These are phyloP conservation scores for Neurospora sublineolata DNA, from an alignment of 495 filamentous ascomycete genomes.

Conservation along the genomic window DNA sequence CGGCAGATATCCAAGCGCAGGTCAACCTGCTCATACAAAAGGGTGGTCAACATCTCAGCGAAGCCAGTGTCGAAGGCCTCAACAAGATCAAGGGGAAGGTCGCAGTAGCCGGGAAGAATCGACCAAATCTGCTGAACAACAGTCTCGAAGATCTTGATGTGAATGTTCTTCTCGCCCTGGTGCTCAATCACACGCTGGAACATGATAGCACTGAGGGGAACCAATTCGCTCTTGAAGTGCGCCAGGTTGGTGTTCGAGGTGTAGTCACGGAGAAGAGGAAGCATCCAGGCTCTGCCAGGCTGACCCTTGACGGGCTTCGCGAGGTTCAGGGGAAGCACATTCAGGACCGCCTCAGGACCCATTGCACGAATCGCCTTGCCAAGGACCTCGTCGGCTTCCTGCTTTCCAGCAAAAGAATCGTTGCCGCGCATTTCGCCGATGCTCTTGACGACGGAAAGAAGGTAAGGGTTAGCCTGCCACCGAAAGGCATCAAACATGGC, in stretches of 20 bases:
- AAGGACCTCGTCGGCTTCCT: constrained; percentile 83
- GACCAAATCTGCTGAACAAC: constrained; percentile 93
- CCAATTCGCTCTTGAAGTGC: constrained; percentile 76
- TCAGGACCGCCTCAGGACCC: constrained; percentile 72
- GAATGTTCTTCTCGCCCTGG: constrained; percentile 72
- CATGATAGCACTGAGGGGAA: constrained; percentile 79
- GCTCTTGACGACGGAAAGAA: constrained; percentile 58
- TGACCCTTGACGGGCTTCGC: constrained; percentile 60
- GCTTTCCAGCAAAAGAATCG: constrained; percentile 84
- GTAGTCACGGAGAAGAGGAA: constrained; percentile 77
- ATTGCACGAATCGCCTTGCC: constrained; percentile 76
- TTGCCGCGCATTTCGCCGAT: constrained; percentile 82
- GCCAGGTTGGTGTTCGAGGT: constrained; percentile 72
- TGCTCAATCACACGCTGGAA: constrained; percentile 81
- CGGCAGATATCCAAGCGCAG: constrained; percentile 77
- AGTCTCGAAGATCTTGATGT: constrained; percentile 95
- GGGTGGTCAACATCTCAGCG: constrained; percentile 78
- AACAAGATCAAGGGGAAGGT: constrained; percentile 69
- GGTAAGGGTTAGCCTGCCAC: constrained; percentile 70
- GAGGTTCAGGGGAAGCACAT: constrained; percentile 76
- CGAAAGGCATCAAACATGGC: constrained; percentile 76
- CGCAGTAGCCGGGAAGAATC: constrained; percentile 88
- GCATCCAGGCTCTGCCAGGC: constrained; percentile 83
- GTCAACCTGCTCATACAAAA: constrained; percentile 85
- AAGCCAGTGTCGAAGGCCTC: constrained; percentile 78